phyloP scores from a whole-genome alignment of 2,329 filamentous ascomycete genomes.

The Escovopsis weberi region DNA sequence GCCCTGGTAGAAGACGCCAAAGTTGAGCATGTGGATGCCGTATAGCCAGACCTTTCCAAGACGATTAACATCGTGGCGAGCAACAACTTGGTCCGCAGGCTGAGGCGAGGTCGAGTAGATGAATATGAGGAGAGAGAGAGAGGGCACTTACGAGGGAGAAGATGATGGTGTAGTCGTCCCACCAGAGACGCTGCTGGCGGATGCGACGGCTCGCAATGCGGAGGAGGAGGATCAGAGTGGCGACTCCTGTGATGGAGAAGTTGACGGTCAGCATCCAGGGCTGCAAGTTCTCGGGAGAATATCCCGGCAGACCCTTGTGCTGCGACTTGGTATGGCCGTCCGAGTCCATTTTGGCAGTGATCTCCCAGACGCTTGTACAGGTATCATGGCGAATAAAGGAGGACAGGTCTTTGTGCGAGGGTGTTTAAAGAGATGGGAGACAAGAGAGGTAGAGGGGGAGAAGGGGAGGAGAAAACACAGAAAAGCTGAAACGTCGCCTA shows the following conservation, averaged over 20 bases:
- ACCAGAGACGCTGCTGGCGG: slow-evolving; percentile 28
- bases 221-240: slow-evolving; percentile 22
- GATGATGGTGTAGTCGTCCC: slow-evolving; percentile 34
- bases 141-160: slow-evolving; percentile 27
- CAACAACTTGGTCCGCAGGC: neutral
- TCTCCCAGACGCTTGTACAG: neutral
- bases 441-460: too few relatives aligned
- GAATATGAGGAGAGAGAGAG: too few relatives aligned
- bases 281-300: slow-evolving; percentile 21
- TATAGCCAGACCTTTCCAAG: slow-evolving; percentile 26
- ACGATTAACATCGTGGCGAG: neutral
- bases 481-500: too few relatives aligned
- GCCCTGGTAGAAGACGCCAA: slow-evolving; percentile 29
- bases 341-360: neutral
- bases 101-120: too few relatives aligned
- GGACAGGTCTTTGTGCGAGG: too few relatives aligned
- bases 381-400: too few relatives aligned
- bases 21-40: slow-evolving; percentile 29
- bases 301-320: slow-evolving; percentile 9
- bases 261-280: slow-evolving; percentile 26
- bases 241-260: slow-evolving; percentile 25
- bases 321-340: neutral
- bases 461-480: too few relatives aligned
- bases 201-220: slow-evolving; percentile 26
- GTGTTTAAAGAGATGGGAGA: too few relatives aligned